Base-by-base conservation (phyloP, 306 rosid genomes). In the Pachyrhizus erosus region DNA sequence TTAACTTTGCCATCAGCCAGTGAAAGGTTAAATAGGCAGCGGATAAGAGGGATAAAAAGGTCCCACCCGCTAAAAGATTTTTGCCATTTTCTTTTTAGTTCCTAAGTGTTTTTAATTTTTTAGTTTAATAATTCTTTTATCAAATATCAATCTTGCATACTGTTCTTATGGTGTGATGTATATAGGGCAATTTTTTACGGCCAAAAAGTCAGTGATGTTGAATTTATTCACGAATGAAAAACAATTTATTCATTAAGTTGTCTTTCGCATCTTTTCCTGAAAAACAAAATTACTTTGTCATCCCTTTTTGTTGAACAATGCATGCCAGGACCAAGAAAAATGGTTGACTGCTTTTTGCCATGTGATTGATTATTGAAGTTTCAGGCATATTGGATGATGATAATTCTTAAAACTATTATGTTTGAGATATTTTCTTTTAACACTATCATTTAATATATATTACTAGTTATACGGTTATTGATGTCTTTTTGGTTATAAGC, bases 41-140 rank as follows among this genome's bases (percentile, higher is more conserved):
- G n/a, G 37, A 40, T 49, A 20, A 40, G 51, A 75, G 49, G 49
- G 40, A 23, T 45, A 55, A 13, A 9, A 7, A 33, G 29, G 31
- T 33, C 12, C 51, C 21, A 34, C 21, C 20, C 24, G 33, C 15
- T 24, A 52, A n/a, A 5, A 43, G 39, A 23, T 6, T 68, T 61
- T 9, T 0, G 17, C 24, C 43, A 75, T 27, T 27, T 13, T 82
- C 23, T 26, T 57, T 66, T 70, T 46, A 18, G 13, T 70, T 26
- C 26, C 23, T 0, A 42, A 48, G 18, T n/a, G 20, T 37, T 52
- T 40, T 67, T 77, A 34, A 8, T 45, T 52, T 60, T 42, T 77
- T 3, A 72, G 39, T 67, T 60, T 33, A 26, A 20, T 60, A 55
- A 24, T 82, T 77, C 64, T 57, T 86, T 73, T 12, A 48, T 78